These are phyloP conservation scores for Trifolium repens DNA, from an alignment of 306 rosid species.

Conservation along the genomic window DNA sequence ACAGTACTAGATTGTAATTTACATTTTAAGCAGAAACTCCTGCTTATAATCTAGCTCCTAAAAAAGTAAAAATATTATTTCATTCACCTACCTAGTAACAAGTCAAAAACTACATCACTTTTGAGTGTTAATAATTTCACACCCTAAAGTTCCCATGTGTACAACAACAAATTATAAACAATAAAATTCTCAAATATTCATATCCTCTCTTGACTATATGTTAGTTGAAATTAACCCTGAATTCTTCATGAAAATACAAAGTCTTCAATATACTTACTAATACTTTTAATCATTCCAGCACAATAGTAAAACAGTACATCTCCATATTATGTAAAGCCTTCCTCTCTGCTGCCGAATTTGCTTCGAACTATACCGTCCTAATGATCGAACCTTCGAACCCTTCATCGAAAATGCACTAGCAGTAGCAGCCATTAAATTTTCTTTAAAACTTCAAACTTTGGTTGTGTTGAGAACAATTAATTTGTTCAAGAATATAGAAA, in stretches of 20 bases:
- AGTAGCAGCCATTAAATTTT: slow-evolving; percentile 51
- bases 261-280: not conserved
- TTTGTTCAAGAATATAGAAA: not conserved
- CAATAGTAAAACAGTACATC: slow-evolving; percentile 83
- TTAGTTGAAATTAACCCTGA: not conserved
- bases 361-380: slow-evolving; percentile 69
- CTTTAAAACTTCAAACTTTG: slow-evolving; percentile 11
- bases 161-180: not conserved
- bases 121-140: not conserved
- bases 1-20: slow-evolving; percentile 28
- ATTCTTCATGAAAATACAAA: not conserved
- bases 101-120: slow-evolving; percentile 16
- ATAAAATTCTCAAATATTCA: not conserved
- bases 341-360: slow-evolving; percentile 78
- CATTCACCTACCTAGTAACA: slow-evolving; percentile 33
- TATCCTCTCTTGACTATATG: not conserved
- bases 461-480: slow-evolving; percentile 8
- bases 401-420: slow-evolving; percentile 55
- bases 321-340: slow-evolving; percentile 92
- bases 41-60: slow-evolving; percentile 27
- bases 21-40: slow-evolving; percentile 41
- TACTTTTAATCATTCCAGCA: slow-evolving; percentile 64
- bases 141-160: not conserved
- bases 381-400: slow-evolving; percentile 61
- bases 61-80: not conserved